phyloP scores from a whole-genome alignment of 768 basidiomycete species.

The Serendipita indica region DNA sequence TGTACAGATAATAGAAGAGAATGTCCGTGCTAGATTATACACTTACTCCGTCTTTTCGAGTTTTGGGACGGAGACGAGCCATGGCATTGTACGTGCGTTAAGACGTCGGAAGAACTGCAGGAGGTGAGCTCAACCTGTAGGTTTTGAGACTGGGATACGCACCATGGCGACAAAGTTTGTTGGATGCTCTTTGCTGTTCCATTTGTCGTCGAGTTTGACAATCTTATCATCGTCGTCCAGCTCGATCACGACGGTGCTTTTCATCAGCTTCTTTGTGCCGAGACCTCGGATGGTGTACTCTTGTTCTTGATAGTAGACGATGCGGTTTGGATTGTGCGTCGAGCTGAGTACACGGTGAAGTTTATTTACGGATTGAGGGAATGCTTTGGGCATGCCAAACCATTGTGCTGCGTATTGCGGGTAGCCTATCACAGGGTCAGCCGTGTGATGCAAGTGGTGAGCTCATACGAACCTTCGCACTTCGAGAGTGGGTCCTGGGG shows the following conservation, averaged over 20 bases:
- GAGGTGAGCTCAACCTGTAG: not conserved
- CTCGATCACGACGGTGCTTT: constrained; percentile 48
- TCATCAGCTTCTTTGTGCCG: constrained; percentile 40
- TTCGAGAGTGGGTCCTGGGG: constrained; percentile 35
- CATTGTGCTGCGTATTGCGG: constrained; percentile 24
- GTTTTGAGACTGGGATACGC: not conserved
- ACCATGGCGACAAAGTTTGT: constrained; percentile 30
- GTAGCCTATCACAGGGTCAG: not conserved
- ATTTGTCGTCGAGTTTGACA: constrained; percentile 40
- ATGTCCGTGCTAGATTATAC: not conserved
- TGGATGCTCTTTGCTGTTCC: constrained; percentile 41
- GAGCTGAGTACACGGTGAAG: constrained; percentile 45
- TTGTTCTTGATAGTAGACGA: constrained; percentile 45
- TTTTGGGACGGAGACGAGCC: constrained; percentile 39
- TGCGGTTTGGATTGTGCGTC: constrained; percentile 40
- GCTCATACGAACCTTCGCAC: constrained; percentile 36
- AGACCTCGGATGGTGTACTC: constrained; percentile 43
- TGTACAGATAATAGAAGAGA: not conserved
- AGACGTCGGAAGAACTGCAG: constrained; percentile 31
- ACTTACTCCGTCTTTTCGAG: constrained; percentile 1
- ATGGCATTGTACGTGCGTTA: constrained; percentile 38
- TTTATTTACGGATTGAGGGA: constrained; percentile 35
- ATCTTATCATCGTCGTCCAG: constrained; percentile 53
- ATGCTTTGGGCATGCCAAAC: constrained; percentile 41
- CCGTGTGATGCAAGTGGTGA: constrained; percentile 38